Percentiles rank a stretch among this genome's conserved stretches.
Conservation (phyloP, 768 basidiomycete genomes). For the Pleurotus pulmonarius region DNA sequence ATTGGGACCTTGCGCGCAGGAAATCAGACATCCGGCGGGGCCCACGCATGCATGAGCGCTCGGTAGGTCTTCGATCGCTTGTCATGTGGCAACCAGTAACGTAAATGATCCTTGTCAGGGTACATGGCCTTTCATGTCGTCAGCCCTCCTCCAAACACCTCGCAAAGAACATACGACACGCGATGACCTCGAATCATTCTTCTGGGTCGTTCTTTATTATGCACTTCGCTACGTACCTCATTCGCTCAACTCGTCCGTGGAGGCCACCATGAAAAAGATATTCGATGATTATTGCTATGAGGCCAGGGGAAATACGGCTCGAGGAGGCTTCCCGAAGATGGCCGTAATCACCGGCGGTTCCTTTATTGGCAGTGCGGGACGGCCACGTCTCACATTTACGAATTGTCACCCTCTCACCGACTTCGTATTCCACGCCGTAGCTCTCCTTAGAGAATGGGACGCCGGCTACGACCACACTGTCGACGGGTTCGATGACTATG, state of each 20-base stretch:
- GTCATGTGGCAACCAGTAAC: no score
- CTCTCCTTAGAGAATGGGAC: neutral
- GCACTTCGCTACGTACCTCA: constrained; percentile 12
- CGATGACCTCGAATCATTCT: constrained; percentile 29
- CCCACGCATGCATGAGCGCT: neutral
- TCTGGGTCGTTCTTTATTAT: constrained; percentile 16
- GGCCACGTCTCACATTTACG: neutral
- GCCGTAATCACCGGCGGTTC: neutral
- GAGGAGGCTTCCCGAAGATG: neutral
- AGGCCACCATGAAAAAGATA: neutral
- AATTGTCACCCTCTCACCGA: neutral
- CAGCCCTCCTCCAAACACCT: constrained; percentile 14
- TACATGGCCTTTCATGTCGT: constrained; percentile 30
- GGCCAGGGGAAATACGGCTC: neutral
- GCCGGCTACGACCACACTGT: neutral
- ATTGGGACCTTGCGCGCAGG: constrained; percentile 7
- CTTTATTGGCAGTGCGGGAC: neutral
- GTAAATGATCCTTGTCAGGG: constrained; percentile 16
- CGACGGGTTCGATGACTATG: neutral
- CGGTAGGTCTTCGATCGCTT: neutral
- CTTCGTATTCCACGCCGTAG: neutral
- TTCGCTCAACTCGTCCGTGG: neutral
- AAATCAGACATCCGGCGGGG: neutral
- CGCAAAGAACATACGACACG: constrained; percentile 15
- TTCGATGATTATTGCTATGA: neutral